These are phyloP conservation scores for Cryptosporidium parvum DNA, from an alignment of 169 alveolate species.

Conservation along the genomic window DNA sequence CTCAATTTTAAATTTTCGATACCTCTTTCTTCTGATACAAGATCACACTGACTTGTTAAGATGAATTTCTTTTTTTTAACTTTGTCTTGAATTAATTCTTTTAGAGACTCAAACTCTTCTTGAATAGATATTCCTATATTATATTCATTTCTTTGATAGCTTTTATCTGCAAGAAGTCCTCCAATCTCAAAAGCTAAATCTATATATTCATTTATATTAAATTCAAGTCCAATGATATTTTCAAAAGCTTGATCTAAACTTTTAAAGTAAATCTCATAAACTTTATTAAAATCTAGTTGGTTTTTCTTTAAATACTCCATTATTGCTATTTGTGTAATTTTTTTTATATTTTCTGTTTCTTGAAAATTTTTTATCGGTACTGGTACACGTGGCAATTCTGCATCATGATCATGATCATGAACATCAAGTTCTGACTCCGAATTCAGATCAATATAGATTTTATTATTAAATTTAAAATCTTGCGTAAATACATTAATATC, in stretches of 20 bases:
- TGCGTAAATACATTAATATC: neutral
- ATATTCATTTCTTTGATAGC: neutral
- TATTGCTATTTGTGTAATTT: neutral
- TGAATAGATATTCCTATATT: neutral
- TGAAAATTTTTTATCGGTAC: neutral
- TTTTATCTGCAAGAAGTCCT: neutral
- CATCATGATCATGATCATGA: neutral
- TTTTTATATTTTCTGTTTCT: too few species aligned
- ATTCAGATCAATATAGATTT: neutral
- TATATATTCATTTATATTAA: constrained; percentile 1
- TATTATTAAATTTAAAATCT: neutral
- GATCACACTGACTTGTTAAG: neutral
- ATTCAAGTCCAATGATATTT: neutral
- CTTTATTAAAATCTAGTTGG: neutral
- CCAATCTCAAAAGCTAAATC: constrained; percentile 14
- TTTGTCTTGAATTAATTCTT: neutral
- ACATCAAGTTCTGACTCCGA: neutral
- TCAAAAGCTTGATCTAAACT: constrained; percentile 16
- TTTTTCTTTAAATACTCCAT: constrained; percentile 10
- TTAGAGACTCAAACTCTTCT: neutral
- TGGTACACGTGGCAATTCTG: neutral
- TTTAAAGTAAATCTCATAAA: constrained; percentile 19
- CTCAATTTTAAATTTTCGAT: constrained; percentile 14
- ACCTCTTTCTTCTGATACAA: neutral
- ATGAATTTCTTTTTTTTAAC: neutral